Evolutionary conservation across 805 yeast genomes (phyloP), one percentile per base, ranked within the genome.

Genomic region (Nakazawaea ishiwadae): DNA sequence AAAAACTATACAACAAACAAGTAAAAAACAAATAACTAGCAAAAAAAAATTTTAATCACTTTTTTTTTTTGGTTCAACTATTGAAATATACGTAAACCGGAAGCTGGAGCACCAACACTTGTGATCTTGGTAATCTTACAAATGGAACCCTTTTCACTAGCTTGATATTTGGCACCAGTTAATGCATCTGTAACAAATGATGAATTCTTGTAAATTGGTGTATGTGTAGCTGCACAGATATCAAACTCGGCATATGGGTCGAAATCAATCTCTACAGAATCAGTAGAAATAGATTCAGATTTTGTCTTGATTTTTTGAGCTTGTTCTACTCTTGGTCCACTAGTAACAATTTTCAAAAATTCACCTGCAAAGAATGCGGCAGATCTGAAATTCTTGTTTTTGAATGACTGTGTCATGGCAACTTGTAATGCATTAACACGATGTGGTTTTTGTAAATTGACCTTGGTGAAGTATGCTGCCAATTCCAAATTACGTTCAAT

Each of bases 391-490:
- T 93, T 91, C 62, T 90, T 89, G 59, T 83, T 73, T 59, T 84
- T 86, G 74, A 86, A 89, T 30, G 93, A 79, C 68, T 87, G 95
- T 34, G 84, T 80, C 93, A 91, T 85, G 30, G 99, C 99, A 43
- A 89, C 96, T 60, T 88, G 95, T 53, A 89, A 71, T 10, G 98
- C 96, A 56, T 88, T 83, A 40, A 83, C 77, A 45, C 84, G 77
- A 63, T 93, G 99, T 6, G 84, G 82, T 27, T 85, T 81, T 49
- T 84, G 87, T 52, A 93, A 73, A 49, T 84, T 77, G 20, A 90
- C 82, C 57, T 77, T 81, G 11, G 99, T 88, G 70, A 93, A 95
- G 65, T 91, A 91, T 1, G 98, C 95, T 5, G 99, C 98, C 51
- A 93, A 69, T 63, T 93, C 98, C 56, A 93, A 72, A 62, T 88